A percentile compares a stretch with the other conserved stretches of the same genome.
phyloP scores from a whole-genome alignment of 768 basidiomycete genomes.

The Mycena venus region DNA sequence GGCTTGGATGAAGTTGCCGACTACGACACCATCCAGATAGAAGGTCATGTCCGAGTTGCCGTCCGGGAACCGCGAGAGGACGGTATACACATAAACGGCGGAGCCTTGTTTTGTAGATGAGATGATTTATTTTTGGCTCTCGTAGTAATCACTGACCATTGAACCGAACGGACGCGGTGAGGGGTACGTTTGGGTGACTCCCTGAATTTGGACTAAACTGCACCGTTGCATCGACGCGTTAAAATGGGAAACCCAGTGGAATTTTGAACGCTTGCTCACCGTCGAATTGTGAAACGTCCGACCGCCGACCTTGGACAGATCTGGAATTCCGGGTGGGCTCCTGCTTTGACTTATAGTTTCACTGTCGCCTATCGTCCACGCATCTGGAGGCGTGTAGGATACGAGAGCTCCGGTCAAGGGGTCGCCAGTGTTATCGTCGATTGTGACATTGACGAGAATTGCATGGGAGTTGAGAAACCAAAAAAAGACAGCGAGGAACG shows the following conservation, averaged over 20 bases:
- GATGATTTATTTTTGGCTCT: not conserved
- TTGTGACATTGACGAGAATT: slow-evolving; percentile 52
- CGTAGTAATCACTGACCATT: slow-evolving; percentile 44
- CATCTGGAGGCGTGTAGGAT: slow-evolving; percentile 46
- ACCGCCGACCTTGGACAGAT: slow-evolving; percentile 18
- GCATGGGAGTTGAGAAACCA: slow-evolving; percentile 23
- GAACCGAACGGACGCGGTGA: slow-evolving; percentile 48
- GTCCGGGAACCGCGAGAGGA: slow-evolving; percentile 46
- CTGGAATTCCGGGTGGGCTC: not conserved
- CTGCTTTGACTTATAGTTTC: too few relatives aligned
- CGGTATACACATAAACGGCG: slow-evolving; percentile 60
- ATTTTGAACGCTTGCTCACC: slow-evolving; percentile 23
- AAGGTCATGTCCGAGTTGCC: slow-evolving; percentile 51
- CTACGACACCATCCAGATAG: slow-evolving; percentile 46
- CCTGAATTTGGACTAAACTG: slow-evolving; percentile 33
- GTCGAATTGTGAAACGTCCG: slow-evolving; percentile 54
- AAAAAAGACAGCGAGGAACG: slow-evolving; percentile 16
- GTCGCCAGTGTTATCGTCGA: slow-evolving; percentile 56
- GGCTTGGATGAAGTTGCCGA: slow-evolving; percentile 38
- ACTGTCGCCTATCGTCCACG: slow-evolving; percentile 50
- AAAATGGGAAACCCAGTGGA: not conserved
- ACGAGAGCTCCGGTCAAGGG: slow-evolving; percentile 44
- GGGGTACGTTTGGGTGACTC: slow-evolving; percentile 31
- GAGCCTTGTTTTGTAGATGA: slow-evolving; percentile 51
- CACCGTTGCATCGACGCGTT: slow-evolving; percentile 4